Percentiles rank a stretch among this genome's conserved stretches.
Conservation (phyloP, 768 basidiomycete genomes). For the Pulveroboletus ravenelii region DNA sequence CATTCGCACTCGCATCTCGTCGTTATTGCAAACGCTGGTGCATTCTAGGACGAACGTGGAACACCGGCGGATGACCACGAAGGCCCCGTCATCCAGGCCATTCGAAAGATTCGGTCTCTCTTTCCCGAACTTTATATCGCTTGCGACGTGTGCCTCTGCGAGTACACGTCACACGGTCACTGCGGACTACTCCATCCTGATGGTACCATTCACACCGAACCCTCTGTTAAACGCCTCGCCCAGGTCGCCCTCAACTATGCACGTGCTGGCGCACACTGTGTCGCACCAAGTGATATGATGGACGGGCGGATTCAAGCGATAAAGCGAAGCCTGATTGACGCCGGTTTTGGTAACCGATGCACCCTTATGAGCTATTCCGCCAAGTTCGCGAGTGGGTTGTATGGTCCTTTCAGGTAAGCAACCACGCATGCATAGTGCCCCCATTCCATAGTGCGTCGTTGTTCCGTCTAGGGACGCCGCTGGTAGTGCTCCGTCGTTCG, state of each 20-base stretch:
- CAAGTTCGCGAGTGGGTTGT: slow-evolving; percentile 92
- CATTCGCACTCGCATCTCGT: not conserved
- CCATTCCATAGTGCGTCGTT: not conserved
- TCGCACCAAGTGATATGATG: slow-evolving; percentile 99
- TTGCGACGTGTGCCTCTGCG: slow-evolving; percentile 97
- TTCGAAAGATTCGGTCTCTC: slow-evolving; percentile 65
- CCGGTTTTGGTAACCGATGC: slow-evolving; percentile 81
- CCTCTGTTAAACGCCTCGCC: slow-evolving; percentile 84
- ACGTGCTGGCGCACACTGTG: slow-evolving; percentile 92
- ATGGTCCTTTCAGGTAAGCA: slow-evolving; percentile 89
- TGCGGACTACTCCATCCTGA: slow-evolving; percentile 78
- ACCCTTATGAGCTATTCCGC: slow-evolving; percentile 96
- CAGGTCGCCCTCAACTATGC: slow-evolving; percentile 92
- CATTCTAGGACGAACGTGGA: slow-evolving; percentile 67
- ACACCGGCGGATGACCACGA: slow-evolving; percentile 84
- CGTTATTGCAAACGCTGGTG: not conserved
- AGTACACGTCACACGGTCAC: slow-evolving; percentile 98
- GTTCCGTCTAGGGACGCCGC: slow-evolving; percentile 77
- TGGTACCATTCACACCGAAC: slow-evolving; percentile 70
- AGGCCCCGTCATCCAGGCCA: slow-evolving; percentile 94
- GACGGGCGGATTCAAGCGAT: slow-evolving; percentile 90
- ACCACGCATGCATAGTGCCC: not conserved
- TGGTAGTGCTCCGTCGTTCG: slow-evolving; percentile 91
- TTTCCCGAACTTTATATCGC: slow-evolving; percentile 89
- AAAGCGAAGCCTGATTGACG: slow-evolving; percentile 79